A percentile compares a stretch with the other conserved stretches of the same genome.
phyloP scores from a whole-genome alignment of 2,329 filamentous ascomycete genomes.

The Monosporascus sp. region DNA sequence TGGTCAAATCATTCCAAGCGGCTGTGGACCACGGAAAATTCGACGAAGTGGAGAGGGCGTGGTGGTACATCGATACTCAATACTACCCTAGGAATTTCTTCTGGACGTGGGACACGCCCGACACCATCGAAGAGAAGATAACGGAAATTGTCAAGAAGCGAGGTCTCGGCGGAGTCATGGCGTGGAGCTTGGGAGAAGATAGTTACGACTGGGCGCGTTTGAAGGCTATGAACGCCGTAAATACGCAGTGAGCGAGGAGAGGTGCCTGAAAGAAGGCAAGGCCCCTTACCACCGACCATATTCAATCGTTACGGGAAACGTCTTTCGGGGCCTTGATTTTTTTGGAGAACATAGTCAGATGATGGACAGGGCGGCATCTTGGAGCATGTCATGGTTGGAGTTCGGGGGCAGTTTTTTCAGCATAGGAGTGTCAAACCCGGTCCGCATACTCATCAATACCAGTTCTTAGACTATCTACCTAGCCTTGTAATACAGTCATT shows the following conservation, averaged over 20 bases:
- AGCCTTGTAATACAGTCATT: no score
- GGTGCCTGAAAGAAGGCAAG: not conserved
- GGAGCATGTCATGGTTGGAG: no score
- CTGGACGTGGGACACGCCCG: conserved; percentile 51
- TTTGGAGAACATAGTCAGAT: no score
- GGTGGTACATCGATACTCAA: conserved; percentile 5
- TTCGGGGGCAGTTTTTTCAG: no score
- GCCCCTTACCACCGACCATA: no score
- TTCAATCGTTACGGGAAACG: no score
- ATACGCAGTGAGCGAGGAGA: not conserved
- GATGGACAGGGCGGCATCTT: no score
- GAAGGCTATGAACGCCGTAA: conserved; percentile 26
- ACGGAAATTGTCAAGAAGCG: conserved; percentile 34
- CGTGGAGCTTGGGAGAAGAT: conserved; percentile 49
- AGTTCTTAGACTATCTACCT: no score
- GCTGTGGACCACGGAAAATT: not conserved
- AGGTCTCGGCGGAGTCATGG: conserved; percentile 45
- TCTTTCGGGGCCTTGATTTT: no score
- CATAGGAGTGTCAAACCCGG: no score
- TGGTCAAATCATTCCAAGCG: conserved; percentile 4
- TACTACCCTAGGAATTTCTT: conserved; percentile 27
- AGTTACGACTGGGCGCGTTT: conserved; percentile 37
- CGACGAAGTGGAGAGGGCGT: conserved; percentile 1
- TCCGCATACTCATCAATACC: no score
- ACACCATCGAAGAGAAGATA: conserved; percentile 43